Conservation (phyloP, 164 flowering plant genomes). For the Annona squamosa region DNA sequence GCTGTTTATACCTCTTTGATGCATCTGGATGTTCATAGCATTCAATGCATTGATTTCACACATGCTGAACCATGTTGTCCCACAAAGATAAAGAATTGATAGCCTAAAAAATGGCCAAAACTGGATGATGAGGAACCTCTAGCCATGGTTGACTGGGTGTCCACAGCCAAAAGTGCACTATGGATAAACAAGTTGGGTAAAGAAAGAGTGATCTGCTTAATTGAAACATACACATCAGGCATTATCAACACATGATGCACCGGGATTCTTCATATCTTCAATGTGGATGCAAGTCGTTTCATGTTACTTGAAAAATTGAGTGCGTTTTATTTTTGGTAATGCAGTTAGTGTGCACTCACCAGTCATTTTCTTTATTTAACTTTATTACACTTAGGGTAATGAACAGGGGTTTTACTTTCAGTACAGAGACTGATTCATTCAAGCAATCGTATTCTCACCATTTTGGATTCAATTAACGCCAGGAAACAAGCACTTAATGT, state of each 20-base stretch:
- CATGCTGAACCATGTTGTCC: neutral
- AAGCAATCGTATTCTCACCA: neutral
- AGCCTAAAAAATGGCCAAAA: neutral
- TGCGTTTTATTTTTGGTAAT: too few species aligned
- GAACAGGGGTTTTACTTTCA: neutral
- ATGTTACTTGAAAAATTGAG: too few species aligned
- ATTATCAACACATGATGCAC: neutral
- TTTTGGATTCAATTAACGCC: neutral
- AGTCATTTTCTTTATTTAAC: neutral
- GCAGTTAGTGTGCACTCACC: neutral
- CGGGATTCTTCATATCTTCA: neutral
- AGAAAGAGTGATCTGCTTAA: neutral
- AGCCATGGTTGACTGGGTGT: neutral
- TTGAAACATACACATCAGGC: neutral
- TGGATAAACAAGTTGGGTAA: neutral
- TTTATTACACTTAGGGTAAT: neutral
- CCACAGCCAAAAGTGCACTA: neutral
- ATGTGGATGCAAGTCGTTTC: too few species aligned
- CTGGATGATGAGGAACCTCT: neutral
- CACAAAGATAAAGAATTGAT: neutral
- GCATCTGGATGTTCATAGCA: too few species aligned
- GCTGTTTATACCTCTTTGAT: too few species aligned
- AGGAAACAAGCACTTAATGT: neutral
- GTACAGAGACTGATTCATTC: neutral
- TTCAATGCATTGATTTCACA: too few species aligned